phyloP scores from a whole-genome alignment of 192 early-diverging fungal genomes.

The Umbelopsis ramanniana region DNA sequence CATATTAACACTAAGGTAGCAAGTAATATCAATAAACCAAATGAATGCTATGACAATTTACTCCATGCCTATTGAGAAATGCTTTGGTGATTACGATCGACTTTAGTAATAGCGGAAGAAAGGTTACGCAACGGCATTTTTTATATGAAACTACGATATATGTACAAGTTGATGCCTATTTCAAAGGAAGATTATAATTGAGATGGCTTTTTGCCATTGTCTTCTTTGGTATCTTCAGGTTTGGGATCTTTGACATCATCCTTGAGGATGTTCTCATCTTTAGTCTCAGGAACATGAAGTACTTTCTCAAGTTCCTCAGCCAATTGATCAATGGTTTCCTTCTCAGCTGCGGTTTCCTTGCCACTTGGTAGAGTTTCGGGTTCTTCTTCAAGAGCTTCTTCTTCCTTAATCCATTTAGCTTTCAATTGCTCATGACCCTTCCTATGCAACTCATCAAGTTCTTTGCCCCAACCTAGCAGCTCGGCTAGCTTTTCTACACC shows the following conservation, averaged over 20 bases:
- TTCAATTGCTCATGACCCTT: constrained; percentile 34
- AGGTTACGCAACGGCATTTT: too few relatives aligned
- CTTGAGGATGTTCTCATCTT: not conserved
- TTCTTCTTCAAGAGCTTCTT: constrained; percentile 23
- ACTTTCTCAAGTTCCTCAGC: constrained; percentile 30
- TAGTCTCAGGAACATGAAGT: constrained; percentile 17
- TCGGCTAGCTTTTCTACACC: constrained; percentile 72
- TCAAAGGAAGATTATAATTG: not conserved
- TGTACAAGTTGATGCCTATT: not conserved
- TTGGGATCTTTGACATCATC: not conserved
- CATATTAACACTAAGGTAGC: too few relatives aligned
- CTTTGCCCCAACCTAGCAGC: constrained; percentile 69
- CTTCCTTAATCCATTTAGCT: constrained; percentile 24
- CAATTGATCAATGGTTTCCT: constrained; percentile 26
- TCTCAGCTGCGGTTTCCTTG: constrained; percentile 10
- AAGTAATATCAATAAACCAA: too few relatives aligned
- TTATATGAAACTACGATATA: too few relatives aligned
- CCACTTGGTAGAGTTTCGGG: constrained; percentile 1
- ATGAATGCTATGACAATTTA: too few relatives aligned
- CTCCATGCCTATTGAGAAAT: too few relatives aligned
- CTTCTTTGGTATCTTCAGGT: not conserved
- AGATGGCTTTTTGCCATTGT: not conserved
- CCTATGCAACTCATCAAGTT: constrained; percentile 29
- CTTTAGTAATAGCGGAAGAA: too few relatives aligned
- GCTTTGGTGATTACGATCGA: too few relatives aligned